Base-by-base conservation (phyloP, 306 rosid genomes). In the Lablab purpureus region DNA sequence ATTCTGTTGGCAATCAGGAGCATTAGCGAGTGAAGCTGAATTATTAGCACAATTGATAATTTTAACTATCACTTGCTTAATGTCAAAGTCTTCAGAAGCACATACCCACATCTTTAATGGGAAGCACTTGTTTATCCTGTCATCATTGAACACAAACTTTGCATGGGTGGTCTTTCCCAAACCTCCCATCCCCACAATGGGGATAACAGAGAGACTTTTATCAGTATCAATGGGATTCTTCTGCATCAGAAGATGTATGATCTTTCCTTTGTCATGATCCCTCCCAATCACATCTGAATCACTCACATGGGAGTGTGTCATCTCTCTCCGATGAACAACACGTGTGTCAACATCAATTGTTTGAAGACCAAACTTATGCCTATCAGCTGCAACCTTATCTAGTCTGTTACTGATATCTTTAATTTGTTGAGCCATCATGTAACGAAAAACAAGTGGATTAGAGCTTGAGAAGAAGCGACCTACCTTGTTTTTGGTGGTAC, bases 141-240 rank as follows among this genome's bases (percentile, higher is more conserved):
- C 15, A 5, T 73, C 84, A 51, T 49, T 72, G 21, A 22, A 73
- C 28, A 80, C 78, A 28, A 21, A 14, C 25, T 73, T 80, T 17
- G 78, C 79, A 30, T 71, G 64, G 4, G 79, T 80, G 17, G 84
- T 80, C 34, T 80, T 80, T 7, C 84, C 84, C 74, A 80, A 19
- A 2, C 84, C 84, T 3, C 74, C 79, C 4, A 73, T 73, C 2
- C 84, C 84, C 28, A 64, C 74, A 8, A 80, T 73, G 56, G 84
- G 79, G 5, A 80, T 40, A 0, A 73, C 79, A 23, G 58, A 23
- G 36, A 43, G 43, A 19, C 28, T 6, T 21, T 0, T 23, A 32
- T 11, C 36, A 9, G n/a, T 47, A 55, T 11, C 36, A 13, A n/a
- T 54, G 36, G 32, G 22, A 18, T 37, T 45, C 1, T 1, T 28